phyloP scores from a whole-genome alignment of 2,329 filamentous ascomycete genomes.

The Fusarium clavum region DNA sequence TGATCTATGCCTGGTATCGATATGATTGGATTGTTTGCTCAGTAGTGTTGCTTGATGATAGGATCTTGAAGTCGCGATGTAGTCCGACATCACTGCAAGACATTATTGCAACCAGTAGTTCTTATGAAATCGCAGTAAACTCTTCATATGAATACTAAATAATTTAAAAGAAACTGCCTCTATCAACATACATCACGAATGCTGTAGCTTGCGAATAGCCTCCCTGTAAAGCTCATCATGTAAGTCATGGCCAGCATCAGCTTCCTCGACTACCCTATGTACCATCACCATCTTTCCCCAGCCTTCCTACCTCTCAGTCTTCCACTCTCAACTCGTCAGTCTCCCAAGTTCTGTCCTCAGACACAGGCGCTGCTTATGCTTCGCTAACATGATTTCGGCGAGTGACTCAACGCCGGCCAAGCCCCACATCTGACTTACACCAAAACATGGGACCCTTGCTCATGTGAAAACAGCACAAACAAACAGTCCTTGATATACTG shows the following conservation, averaged over 20 bases:
- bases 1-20: not conserved
- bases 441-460: not conserved
- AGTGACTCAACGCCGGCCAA: conserved; percentile 16
- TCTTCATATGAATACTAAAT: too few relatives aligned
- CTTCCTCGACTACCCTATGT: not conserved
- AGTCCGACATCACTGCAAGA: too few relatives aligned
- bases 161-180: too few relatives aligned
- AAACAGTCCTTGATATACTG: not conserved
- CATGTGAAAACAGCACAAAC: not conserved
- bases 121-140: too few relatives aligned
- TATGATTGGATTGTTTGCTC: not conserved
- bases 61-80: not conserved
- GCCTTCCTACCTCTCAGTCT: rapidly evolving
- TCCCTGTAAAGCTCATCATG: not conserved
- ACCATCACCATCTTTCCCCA: not conserved
- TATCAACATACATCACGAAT: too few relatives aligned
- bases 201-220: rapidly evolving
- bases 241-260: not conserved
- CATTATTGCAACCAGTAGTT: too few relatives aligned
- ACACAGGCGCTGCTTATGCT: not conserved
- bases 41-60: not conserved
- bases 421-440: conserved; percentile 10
- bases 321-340: not conserved
- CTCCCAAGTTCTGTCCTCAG: not conserved
- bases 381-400: not conserved